phyloP scores from a whole-genome alignment of 768 basidiomycete genomes.

The Boletus rubescentipes region DNA sequence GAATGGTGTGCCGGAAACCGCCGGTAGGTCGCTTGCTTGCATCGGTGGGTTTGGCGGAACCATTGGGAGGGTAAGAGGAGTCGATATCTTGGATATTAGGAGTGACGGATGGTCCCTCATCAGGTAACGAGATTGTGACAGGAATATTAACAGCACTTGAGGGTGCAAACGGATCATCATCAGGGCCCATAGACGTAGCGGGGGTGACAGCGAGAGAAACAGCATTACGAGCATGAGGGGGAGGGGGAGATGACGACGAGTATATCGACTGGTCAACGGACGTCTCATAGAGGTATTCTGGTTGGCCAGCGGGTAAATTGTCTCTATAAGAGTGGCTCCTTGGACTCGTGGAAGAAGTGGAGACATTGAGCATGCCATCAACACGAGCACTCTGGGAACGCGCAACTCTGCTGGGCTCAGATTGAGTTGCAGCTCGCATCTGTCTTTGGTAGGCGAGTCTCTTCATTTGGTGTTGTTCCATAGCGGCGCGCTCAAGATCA shows the following conservation, averaged over 20 bases:
- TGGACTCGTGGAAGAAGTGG: conserved; percentile 34
- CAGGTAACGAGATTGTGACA: conserved; percentile 30
- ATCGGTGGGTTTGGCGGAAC: conserved; percentile 37
- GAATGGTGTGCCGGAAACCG: conserved; percentile 87
- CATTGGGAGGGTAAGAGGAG: conserved; percentile 22
- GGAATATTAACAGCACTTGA: conserved; percentile 30
- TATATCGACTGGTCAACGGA: conserved; percentile 56
- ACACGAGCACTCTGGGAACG: conserved; percentile 58
- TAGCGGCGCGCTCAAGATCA: conserved; percentile 76
- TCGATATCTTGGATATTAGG: conserved; percentile 21
- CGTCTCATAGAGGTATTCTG: conserved; percentile 75
- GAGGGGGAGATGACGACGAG: conserved; percentile 34
- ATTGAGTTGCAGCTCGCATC: conserved; percentile 52
- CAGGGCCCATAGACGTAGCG: conserved; percentile 40
- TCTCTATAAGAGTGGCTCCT: conserved; percentile 50
- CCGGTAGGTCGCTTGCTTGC: conserved; percentile 41
- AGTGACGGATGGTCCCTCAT: conserved; percentile 20
- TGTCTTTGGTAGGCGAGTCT: conserved; percentile 77
- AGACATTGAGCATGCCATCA: conserved; percentile 39
- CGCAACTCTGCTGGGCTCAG: conserved; percentile 33
- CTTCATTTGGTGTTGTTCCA: conserved; percentile 85
- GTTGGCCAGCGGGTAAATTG: conserved; percentile 45
- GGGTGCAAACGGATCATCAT: conserved; percentile 75
- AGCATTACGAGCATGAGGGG: conserved; percentile 39
- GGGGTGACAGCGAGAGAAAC: conserved; percentile 44